Conservation (phyloP, 805 yeast genomes). For the Candida tammaniensis region DNA sequence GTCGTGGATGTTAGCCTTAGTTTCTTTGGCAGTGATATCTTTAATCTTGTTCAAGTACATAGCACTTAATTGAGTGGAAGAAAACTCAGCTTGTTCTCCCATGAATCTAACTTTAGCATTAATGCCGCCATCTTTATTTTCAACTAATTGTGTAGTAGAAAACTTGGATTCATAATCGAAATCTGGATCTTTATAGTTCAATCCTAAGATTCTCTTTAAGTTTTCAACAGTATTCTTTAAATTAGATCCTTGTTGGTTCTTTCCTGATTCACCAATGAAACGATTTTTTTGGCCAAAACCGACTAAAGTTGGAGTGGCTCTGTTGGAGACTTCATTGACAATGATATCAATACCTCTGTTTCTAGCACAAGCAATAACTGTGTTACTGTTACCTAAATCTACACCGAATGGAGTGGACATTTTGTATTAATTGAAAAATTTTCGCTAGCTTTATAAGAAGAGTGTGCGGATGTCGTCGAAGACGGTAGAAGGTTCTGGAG, state of each 20-base stretch:
- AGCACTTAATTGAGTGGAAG: conserved; percentile 88
- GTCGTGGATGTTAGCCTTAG: conserved; percentile 78
- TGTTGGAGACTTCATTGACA: conserved; percentile 97
- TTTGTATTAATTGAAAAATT: conserved; percentile 13
- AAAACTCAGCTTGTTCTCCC: conserved; percentile 75
- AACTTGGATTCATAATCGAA: conserved; percentile 70
- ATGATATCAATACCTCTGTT: conserved; percentile 98
- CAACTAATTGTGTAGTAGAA: conserved; percentile 69
- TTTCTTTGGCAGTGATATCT: conserved; percentile 74
- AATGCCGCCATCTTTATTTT: conserved; percentile 67
- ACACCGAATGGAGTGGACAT: conserved; percentile 97
- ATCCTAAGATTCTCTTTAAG: conserved; percentile 88
- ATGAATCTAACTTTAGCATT: conserved; percentile 84
- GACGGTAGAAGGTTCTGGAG: too few relatives aligned
- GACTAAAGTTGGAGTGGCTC: conserved; percentile 87
- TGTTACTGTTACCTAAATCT: conserved; percentile 93
- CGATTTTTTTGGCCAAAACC: conserved; percentile 91
- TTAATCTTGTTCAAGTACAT: conserved; percentile 93
- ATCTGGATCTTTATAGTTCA: conserved; percentile 72
- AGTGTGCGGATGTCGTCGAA: not conserved
- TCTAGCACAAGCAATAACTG: conserved; percentile 93
- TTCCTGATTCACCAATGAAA: conserved; percentile 92
- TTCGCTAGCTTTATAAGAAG: not conserved
- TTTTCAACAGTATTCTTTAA: conserved; percentile 95
- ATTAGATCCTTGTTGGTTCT: conserved; percentile 95